These are phyloP conservation scores for Aspergillus sp. DNA, from an alignment of 2,329 filamentous ascomycete genomes.

Conservation along the genomic window DNA sequence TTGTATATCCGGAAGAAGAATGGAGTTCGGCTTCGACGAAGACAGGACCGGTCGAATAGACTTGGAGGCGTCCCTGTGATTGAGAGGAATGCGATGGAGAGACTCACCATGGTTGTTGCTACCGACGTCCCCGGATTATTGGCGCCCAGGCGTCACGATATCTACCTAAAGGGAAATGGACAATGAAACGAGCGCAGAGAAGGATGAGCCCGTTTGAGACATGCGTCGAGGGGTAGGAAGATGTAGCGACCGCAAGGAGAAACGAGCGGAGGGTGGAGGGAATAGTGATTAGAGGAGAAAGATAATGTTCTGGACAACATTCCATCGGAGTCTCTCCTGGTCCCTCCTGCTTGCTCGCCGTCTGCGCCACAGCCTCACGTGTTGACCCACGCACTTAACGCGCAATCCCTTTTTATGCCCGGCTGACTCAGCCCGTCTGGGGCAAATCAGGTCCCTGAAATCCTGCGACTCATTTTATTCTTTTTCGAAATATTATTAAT, in stretches of 20 bases:
- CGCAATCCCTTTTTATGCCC: background rate
- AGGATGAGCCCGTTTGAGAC: background rate
- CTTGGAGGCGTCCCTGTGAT: no score
- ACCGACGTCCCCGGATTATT: constrained; percentile 24
- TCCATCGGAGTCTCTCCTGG: background rate
- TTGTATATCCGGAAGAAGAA: no score
- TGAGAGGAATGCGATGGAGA: background rate
- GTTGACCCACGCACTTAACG: constrained; percentile 2
- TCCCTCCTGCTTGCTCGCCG: constrained; percentile 6
- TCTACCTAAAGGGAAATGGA: constrained; percentile 19
- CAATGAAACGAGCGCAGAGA: constrained; percentile 13
- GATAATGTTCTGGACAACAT: background rate
- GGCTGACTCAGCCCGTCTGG: no score
- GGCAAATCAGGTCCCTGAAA: no score
- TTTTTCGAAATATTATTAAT: no score
- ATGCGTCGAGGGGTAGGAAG: constrained; percentile 1
- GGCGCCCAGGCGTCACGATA: constrained; percentile 30
- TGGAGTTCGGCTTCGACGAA: no score
- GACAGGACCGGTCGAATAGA: no score
- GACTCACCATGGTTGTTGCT: constrained; percentile 34
- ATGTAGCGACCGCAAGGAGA: constrained; percentile 4
- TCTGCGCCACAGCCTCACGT: constrained; percentile 25
- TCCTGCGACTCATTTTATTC: no score
- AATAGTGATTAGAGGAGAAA: constrained; percentile 10
- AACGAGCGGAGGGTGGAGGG: constrained; percentile 6